These are phyloP conservation scores for Paspalum vaginatum DNA, from an alignment of 176 grass and related monocot genomes.

Conservation along the genomic window DNA sequence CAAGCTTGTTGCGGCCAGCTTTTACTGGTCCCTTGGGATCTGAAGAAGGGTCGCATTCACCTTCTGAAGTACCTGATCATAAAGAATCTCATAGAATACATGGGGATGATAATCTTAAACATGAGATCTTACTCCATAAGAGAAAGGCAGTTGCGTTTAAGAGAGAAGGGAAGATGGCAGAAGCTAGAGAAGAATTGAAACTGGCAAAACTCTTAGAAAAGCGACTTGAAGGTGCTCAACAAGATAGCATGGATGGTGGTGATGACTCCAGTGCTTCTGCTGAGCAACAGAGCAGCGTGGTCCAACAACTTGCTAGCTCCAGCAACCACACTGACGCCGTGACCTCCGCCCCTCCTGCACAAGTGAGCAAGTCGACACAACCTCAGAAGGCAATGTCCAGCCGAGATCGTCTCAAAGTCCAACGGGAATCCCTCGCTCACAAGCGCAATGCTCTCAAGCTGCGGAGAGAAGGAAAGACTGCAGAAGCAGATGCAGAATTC, in stretches of 20 bases:
- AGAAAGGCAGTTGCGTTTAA: slow-evolving; percentile 82
- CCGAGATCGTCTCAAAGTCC: slow-evolving; percentile 84
- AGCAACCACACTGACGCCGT: slow-evolving; percentile 8
- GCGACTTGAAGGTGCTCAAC: slow-evolving; percentile 52
- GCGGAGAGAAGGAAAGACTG: slow-evolving; percentile 80
- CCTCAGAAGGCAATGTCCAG: slow-evolving; percentile 66
- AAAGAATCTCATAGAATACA: slow-evolving; percentile 38
- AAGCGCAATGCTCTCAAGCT: slow-evolving; percentile 93
- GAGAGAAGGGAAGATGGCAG: slow-evolving; percentile 82
- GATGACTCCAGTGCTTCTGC: slow-evolving; percentile 2
- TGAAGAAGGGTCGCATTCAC: slow-evolving; percentile 43
- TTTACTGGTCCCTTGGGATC: slow-evolving; percentile 31
- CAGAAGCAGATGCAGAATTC: slow-evolving; percentile 81
- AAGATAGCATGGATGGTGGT: slow-evolving; percentile 18
- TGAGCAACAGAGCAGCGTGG: slow-evolving; percentile 39
- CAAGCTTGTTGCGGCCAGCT: slow-evolving; percentile 17
- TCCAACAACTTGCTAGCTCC: slow-evolving; percentile 32
- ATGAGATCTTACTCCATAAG: slow-evolving; percentile 84
- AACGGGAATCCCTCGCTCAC: slow-evolving; percentile 85
- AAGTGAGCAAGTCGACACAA: slow-evolving; percentile 48
- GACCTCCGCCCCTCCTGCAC: slow-evolving; percentile 27
- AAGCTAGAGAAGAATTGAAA: slow-evolving; percentile 88
- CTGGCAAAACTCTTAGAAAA: slow-evolving; percentile 83
- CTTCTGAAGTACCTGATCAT: slow-evolving; percentile 28
- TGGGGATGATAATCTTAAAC: slow-evolving; percentile 54